phyloP scores from a whole-genome alignment of 2,329 filamentous ascomycete genomes.

The Stenocarpella maydis region DNA sequence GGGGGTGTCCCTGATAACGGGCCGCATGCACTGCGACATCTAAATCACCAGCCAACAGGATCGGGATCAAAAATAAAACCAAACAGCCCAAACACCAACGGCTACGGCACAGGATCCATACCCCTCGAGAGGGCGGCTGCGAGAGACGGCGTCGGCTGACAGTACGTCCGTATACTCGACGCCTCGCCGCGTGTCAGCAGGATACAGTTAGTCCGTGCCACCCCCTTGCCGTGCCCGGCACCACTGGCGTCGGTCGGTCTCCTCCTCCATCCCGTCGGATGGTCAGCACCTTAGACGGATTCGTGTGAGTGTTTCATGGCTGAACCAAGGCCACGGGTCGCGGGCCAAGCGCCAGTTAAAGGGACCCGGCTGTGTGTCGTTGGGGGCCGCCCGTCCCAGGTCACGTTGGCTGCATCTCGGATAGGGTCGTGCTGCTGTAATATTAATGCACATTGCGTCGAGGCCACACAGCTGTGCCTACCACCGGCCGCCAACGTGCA shows the following conservation, averaged over 20 bases:
- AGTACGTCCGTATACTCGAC: constrained; percentile 22
- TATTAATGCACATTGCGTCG: constrained; percentile 3
- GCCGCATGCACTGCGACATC: constrained; percentile 14
- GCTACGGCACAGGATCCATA: neutral
- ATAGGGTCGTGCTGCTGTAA: constrained; percentile 13
- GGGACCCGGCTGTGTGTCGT: constrained; percentile 6
- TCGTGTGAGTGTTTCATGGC: neutral
- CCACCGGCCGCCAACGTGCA: neutral
- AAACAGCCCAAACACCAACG: neutral
- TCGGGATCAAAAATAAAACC: constrained; percentile 4
- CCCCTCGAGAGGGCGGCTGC: neutral
- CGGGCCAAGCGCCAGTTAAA: constrained; percentile 11
- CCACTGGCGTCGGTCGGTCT: neutral
- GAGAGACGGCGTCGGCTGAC: constrained; percentile 9
- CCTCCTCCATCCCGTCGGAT: neutral
- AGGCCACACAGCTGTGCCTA: neutral
- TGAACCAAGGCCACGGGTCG: constrained; percentile 5
- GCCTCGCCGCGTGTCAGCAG: constrained; percentile 18
- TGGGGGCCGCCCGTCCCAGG: constrained; percentile 14
- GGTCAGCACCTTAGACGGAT: constrained; percentile 9
- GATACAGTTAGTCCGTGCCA: constrained; percentile 23
- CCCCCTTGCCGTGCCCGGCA: constrained; percentile 1
- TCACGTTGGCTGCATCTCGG: neutral
- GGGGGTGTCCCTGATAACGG: neutral
- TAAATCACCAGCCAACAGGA: constrained; percentile 1